Conservation (phyloP, 1,139 yeast species). For the Scheffersomyces titani region DNA sequence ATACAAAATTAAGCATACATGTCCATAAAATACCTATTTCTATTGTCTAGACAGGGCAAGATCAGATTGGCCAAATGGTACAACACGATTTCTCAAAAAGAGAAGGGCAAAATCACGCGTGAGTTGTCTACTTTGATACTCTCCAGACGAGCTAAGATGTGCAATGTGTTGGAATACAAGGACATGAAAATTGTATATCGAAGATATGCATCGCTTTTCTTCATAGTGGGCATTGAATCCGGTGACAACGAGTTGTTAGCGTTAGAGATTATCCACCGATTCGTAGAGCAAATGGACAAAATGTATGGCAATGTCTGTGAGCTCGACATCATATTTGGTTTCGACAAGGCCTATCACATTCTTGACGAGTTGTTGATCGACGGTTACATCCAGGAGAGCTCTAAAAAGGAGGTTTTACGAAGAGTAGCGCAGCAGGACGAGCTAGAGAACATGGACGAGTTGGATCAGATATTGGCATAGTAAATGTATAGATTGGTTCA, state of each 20-base stretch:
- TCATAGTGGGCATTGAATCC: conserved; percentile 80
- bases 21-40: conserved; percentile 75
- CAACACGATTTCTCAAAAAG: conserved; percentile 75
- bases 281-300: conserved; percentile 96
- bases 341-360: conserved; percentile 88
- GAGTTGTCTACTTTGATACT: conserved; percentile 86
- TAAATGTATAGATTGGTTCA: background rate
- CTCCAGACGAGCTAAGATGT: conserved; percentile 89
- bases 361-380: conserved; percentile 84
- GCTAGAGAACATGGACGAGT: conserved; percentile 60
- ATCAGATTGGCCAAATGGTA: conserved; percentile 95
- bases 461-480: conserved; percentile 42
- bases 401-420: conserved; percentile 75
- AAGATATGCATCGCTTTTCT: conserved; percentile 89
- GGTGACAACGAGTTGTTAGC: conserved; percentile 87
- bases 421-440: conserved; percentile 81
- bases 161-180: conserved; percentile 89
- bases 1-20: conserved; percentile 27
- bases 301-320: conserved; percentile 97
- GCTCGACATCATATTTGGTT: conserved; percentile 89
- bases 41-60: conserved; percentile 93
- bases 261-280: conserved; percentile 85
- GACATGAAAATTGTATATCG: conserved; percentile 88
- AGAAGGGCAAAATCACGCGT: conserved; percentile 77
- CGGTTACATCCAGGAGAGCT: conserved; percentile 84